A percentile compares a stretch with the other conserved stretches of the same genome.
Evolutionary conservation across 345 rosid species (phyloP).

Genomic region (Camelina neglecta): DNA sequence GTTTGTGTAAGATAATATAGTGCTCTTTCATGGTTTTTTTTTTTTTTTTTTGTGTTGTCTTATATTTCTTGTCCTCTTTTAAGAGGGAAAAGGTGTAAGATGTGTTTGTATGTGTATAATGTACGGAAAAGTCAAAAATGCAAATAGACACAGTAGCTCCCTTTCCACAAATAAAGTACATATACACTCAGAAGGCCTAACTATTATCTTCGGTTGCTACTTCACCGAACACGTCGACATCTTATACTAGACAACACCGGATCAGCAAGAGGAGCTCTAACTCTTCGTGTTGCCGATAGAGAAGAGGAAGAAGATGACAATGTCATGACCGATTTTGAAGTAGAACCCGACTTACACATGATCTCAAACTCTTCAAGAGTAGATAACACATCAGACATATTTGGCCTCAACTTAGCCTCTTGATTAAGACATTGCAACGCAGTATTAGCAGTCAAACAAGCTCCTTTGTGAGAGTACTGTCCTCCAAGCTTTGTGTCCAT

Average conservation of each 20-base stretch:
- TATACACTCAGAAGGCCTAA: neutral
- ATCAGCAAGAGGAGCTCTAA: conserved; percentile 2
- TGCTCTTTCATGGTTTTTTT: too few species aligned
- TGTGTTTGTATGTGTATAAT: too few species aligned
- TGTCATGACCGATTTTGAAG: conserved; percentile 25
- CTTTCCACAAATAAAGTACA: neutral
- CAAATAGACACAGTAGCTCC: neutral
- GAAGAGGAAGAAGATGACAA: conserved; percentile 21
- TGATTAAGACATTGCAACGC: conserved; percentile 64
- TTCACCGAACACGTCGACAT: conserved; percentile 16
- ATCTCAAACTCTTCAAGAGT: conserved; percentile 59
- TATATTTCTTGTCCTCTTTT: too few species aligned
- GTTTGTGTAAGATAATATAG: too few species aligned
- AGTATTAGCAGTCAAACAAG: conserved; percentile 67
- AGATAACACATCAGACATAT: conserved; percentile 75
- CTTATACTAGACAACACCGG: conserved; percentile 21
- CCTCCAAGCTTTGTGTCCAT: conserved; percentile 95
- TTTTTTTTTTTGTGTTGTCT: too few species aligned
- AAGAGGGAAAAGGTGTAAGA: too few species aligned
- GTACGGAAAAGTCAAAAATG: neutral
- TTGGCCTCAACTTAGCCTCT: conserved; percentile 77
- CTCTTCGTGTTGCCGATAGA: neutral
- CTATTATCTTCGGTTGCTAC: neutral
- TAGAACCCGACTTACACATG: conserved; percentile 18
- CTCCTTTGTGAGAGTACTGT: conserved; percentile 85